These are phyloP conservation scores for Aspergillus bridgeri DNA, from an alignment of 495 filamentous ascomycete genomes.

Conservation along the genomic window DNA sequence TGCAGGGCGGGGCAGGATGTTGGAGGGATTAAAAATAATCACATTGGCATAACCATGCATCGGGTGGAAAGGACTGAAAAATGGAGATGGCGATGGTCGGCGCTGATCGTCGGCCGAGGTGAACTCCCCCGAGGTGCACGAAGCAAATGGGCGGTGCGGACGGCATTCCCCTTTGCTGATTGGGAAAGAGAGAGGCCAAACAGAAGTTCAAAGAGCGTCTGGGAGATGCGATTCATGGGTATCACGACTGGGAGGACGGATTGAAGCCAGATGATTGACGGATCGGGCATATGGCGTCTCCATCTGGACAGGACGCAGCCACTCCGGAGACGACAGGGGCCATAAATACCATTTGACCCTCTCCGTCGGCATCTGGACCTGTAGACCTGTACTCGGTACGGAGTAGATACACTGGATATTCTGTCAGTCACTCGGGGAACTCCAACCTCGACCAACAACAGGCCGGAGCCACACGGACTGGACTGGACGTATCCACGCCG, in stretches of 20 bases:
- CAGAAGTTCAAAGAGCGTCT: not conserved
- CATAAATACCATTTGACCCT: too few species aligned
- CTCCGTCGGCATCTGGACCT: too few species aligned
- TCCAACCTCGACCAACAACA: not conserved
- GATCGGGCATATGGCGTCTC: not conserved
- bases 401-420: too few species aligned
- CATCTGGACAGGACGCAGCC: too few species aligned
- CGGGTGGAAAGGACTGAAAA: too few species aligned
- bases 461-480: not conserved
- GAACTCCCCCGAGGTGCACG: not conserved
- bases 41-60: too few species aligned
- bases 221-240: slow-evolving; percentile 1
- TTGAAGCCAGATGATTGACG: not conserved
- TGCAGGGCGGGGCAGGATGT: not conserved
- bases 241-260: not conserved
- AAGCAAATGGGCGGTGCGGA: not conserved
- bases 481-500: not conserved
- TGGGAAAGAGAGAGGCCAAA: slow-evolving; percentile 6
- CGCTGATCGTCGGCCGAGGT: not conserved
- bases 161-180: slow-evolving; percentile 13
- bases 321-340: too few species aligned
- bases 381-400: too few species aligned
- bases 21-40: not conserved
- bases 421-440: not conserved
- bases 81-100: too few species aligned